A percentile compares a stretch with the other conserved stretches of the same genome.
Conservation (phyloP, 805 yeast species). For the Metschnikowia continentalis region DNA sequence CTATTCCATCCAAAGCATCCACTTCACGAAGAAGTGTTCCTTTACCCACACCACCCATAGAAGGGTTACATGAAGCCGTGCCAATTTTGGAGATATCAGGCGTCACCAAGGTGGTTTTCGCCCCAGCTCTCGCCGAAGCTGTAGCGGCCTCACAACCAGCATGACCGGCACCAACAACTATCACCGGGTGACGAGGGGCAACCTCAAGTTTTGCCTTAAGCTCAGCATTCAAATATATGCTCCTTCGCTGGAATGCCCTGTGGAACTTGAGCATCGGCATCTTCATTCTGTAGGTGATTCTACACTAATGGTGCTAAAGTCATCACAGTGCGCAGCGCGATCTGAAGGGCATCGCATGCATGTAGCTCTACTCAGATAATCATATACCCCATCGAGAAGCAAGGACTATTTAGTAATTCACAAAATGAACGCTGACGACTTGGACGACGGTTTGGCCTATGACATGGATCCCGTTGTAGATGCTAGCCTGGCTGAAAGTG, state of each 20-base stretch:
- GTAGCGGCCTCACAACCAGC: conserved; percentile 98
- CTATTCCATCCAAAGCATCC: conserved; percentile 94
- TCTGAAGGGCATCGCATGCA: conserved; percentile 1
- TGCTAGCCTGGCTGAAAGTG: conserved; percentile 7
- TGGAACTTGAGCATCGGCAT: not conserved
- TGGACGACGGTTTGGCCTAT: conserved; percentile 75
- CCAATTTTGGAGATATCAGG: conserved; percentile 77
- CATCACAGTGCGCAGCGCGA: conserved; percentile 3
- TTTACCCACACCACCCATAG: conserved; percentile 97
- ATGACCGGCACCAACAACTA: conserved; percentile 96
- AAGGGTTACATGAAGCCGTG: conserved; percentile 94
- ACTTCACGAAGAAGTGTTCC: conserved; percentile 90
- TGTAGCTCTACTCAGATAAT: not conserved
- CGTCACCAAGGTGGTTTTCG: conserved; percentile 66
- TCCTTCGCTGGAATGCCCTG: conserved; percentile 7
- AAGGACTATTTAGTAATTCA: not conserved
- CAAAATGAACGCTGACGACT: conserved; percentile 50
- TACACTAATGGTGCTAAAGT: not conserved
- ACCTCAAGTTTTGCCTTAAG: conserved; percentile 25
- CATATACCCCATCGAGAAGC: not conserved
- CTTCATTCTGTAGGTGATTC: not conserved
- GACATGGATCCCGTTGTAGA: conserved; percentile 37
- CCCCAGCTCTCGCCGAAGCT: conserved; percentile 84
- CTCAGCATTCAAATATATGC: conserved; percentile 34
- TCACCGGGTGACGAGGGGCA: conserved; percentile 52